Conservation (phyloP, 139 green algal species). For the Desmodesmus armatus region DNA sequence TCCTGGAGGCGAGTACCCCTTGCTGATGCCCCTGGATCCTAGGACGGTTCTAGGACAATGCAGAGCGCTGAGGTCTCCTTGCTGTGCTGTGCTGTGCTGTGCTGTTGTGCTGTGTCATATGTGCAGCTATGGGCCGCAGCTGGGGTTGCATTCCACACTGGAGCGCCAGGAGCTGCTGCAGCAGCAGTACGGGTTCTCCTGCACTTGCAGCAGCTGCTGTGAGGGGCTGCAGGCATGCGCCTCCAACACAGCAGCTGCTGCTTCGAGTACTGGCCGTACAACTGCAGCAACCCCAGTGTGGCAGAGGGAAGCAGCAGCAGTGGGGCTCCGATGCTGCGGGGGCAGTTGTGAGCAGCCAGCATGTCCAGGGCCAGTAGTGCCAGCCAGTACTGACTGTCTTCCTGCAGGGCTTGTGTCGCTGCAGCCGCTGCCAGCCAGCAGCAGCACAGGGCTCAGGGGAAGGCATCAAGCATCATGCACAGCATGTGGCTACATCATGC, state of each 20-base stretch:
- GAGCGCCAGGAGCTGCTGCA: slow-evolving; percentile 28
- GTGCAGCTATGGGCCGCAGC: slow-evolving; percentile 30
- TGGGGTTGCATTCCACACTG: slow-evolving; percentile 1
- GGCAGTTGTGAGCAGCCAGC: not conserved
- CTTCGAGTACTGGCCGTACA: not conserved
- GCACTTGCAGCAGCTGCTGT: slow-evolving; percentile 7
- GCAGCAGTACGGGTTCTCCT: slow-evolving; percentile 35
- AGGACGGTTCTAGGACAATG: too few species aligned
- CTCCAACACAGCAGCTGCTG: not conserved
- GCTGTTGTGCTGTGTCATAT: too few species aligned
- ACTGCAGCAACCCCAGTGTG: not conserved
- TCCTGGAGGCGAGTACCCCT: too few species aligned
- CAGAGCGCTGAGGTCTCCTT: too few species aligned
- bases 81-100: too few species aligned
- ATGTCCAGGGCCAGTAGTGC: slow-evolving; percentile 7
- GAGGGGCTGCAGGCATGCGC: not conserved
- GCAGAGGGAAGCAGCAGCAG: slow-evolving; percentile 22
- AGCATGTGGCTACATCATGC: slow-evolving; percentile 2
- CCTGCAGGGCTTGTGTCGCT: not conserved
- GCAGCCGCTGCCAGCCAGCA: not conserved
- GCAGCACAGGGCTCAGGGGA: not conserved
- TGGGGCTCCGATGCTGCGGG: not conserved
- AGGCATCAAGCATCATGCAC: not conserved
- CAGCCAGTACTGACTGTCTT: not conserved
- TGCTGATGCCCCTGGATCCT: too few species aligned